phyloP scores from a whole-genome alignment of 495 filamentous ascomycete genomes.

The Neurospora sp. region DNA sequence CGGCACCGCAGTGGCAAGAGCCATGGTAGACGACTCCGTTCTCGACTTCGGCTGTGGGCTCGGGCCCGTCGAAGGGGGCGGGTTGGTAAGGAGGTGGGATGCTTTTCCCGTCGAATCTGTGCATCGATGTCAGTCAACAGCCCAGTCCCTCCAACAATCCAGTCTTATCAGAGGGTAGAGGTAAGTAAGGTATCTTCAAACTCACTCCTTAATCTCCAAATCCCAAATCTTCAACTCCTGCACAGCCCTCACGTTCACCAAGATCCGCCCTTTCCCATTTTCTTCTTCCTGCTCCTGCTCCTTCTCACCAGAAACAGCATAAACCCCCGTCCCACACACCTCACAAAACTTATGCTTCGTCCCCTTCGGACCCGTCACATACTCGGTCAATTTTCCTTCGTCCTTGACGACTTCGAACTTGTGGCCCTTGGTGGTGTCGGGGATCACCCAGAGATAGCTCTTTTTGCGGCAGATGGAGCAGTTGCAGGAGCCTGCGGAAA shows the following conservation, averaged over 20 bases:
- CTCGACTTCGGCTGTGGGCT: slow-evolving; percentile 27
- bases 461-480: slow-evolving; percentile 45
- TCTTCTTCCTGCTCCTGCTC: not conserved
- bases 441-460: slow-evolving; percentile 29
- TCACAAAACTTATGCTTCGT: slow-evolving; percentile 36
- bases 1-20: slow-evolving; percentile 43
- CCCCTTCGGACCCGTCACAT: slow-evolving; percentile 22
- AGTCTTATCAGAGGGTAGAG: not conserved
- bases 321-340: slow-evolving; percentile 28
- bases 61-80: slow-evolving; percentile 26
- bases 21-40: slow-evolving; percentile 34
- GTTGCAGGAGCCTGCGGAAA: slow-evolving; percentile 30
- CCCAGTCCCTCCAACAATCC: too few species aligned
- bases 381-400: slow-evolving; percentile 22
- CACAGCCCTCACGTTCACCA: slow-evolving; percentile 18
- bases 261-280: not conserved
- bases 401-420: slow-evolving; percentile 36
- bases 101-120: slow-evolving; percentile 28
- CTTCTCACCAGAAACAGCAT: slow-evolving; percentile 1
- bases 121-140: not conserved
- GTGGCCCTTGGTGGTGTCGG: slow-evolving; percentile 25
- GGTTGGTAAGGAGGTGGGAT: slow-evolving; percentile 20
- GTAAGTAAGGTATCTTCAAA: not conserved
- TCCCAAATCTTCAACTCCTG: slow-evolving; percentile 30
- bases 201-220: slow-evolving; percentile 22